Evolutionary conservation across 2,329 filamentous ascomycete species (phyloP), one percentile per base, ranked within the genome.

Genomic region (Paraphoma sp.): DNA sequence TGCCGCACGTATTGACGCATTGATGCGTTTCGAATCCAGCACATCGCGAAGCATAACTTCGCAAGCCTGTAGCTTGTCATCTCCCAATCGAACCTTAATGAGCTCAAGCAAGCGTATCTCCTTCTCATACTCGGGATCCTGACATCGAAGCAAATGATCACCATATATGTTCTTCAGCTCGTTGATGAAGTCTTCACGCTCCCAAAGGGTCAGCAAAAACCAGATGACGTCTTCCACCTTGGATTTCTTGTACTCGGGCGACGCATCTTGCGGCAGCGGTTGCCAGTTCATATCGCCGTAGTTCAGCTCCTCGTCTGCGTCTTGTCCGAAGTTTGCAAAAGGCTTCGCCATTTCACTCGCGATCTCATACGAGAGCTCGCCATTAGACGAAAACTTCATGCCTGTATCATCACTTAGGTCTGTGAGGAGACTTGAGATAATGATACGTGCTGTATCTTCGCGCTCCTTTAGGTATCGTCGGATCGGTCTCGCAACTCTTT

Each of bases 41-140:
- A 98, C 90, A 73, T 99, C 95, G 62, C 90, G 91, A 54, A 99
- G 86, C 95, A 99, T 99, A 68, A 99, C 95, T 72, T 99, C 94
- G 76, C 93, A 97, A 47, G 91, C 91, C 73, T 98, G 95, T 45
- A 99, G 81, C 14, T 92, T 88, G 29, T 86, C 84, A 63, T 97
- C 92, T 23, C 94, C 94, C 54, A 97, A 93, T 8, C 93, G 88
- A 59, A 91, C 84, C 79, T 97, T 97, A 56, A 99, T 84, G 9
- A 98, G 84, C 54, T 94, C 88, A 6, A 98, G 83, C 4, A 97
- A 90, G 53, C 90, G 89, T 51, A 91, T 73, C 72, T 91, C 95
- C 74, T 92, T 92, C 57, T 90, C 85, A 65, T 93, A 96, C 23
- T 86, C 82, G 1, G 75, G 70, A 16, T 85, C 81, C 58, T 89